Evolutionary conservation across 306 rosid genomes (phyloP).

Genomic region (Leucaena leucocephala): DNA sequence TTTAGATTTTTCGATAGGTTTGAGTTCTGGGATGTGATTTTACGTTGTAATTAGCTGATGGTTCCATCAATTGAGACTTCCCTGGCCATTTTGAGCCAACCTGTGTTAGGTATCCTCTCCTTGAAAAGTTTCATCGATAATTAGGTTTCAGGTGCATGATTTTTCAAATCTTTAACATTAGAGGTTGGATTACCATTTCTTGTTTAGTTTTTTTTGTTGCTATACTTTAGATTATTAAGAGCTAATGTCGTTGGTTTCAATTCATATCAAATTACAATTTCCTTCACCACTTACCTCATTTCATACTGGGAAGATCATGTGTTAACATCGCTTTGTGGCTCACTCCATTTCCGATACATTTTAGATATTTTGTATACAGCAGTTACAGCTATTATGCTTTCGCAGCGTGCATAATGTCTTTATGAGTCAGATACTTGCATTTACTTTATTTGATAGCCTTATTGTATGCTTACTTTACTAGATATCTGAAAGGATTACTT

Average conservation of each 20-base stretch:
- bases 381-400: conserved; percentile 4
- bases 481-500: neutral
- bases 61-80: neutral
- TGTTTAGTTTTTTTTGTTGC: conserved; percentile 5
- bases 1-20: conserved; percentile 15
- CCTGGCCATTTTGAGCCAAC: neutral
- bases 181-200: neutral
- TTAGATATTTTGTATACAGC: neutral
- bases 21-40: conserved; percentile 24
- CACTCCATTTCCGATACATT: neutral
- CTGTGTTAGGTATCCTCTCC: neutral
- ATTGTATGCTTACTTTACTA: neutral
- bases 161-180: neutral
- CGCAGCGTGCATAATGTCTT: neutral
- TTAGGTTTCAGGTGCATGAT: neutral
- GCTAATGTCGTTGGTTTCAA: neutral
- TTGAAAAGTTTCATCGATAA: conserved; percentile 1
- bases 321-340: neutral
- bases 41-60: conserved; percentile 4
- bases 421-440: neutral
- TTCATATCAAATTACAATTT: neutral
- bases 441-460: neutral
- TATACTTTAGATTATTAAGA: neutral
- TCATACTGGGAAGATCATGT: neutral
- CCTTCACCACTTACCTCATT: neutral